These are phyloP conservation scores for Grammothele lineata DNA, from an alignment of 768 basidiomycete species.

Conservation along the genomic window DNA sequence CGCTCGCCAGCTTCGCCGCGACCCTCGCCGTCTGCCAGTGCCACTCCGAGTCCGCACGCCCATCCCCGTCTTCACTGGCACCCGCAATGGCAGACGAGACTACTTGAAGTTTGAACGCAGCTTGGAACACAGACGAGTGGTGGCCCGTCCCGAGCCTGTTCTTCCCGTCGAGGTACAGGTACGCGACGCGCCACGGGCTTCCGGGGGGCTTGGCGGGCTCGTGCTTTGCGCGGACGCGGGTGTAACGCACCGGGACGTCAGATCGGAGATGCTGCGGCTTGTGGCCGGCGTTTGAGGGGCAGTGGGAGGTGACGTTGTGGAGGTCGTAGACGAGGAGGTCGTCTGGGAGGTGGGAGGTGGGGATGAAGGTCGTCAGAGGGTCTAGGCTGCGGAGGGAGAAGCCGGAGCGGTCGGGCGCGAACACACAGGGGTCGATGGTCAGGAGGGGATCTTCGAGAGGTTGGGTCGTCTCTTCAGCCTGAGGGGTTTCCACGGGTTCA, in stretches of 20 bases:
- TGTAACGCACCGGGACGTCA: not conserved
- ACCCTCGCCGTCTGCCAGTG: constrained; percentile 21
- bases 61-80: no score
- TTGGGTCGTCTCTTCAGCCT: no score
- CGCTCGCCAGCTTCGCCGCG: constrained; percentile 23
- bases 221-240: not conserved
- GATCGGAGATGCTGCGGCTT: not conserved
- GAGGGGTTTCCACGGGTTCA: no score
- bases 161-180: constrained; percentile 43
- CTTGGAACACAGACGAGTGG: constrained; percentile 50
- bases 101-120: constrained; percentile 42
- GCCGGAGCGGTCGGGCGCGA: not conserved
- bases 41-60: no score
- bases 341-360: constrained; percentile 23
- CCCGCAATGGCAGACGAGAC: no score
- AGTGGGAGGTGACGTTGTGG: constrained; percentile 8
- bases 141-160: constrained; percentile 41
- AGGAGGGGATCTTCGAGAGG: not conserved
- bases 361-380: constrained; percentile 25
- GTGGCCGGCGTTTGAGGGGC: not conserved
- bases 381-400: constrained; percentile 16
- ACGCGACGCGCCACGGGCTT: constrained; percentile 25
- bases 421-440: not conserved
- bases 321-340: constrained; percentile 23
- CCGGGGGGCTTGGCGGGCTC: not conserved